Evolutionary conservation across 202 grass and related monocot species (phyloP).

Genomic region (Digitaria exilis): DNA sequence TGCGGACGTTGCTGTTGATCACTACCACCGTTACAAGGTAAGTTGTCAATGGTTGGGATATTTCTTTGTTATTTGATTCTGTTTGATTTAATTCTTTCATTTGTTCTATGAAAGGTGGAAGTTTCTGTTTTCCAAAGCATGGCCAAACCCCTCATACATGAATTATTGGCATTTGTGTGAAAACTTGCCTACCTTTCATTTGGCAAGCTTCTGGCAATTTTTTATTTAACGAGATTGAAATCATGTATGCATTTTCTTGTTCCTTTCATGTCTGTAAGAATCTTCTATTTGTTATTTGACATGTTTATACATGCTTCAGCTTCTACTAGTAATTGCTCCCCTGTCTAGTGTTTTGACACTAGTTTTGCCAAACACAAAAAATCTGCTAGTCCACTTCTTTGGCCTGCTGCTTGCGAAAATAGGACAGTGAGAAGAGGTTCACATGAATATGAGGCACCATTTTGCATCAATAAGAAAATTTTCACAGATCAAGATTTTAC

Average conservation of each 20-base stretch:
- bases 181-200: neutral
- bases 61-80: neutral
- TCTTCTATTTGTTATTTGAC: neutral
- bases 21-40: conserved; percentile 96
- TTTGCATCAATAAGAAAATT: neutral
- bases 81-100: conserved; percentile 23
- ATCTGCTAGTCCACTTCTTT: neutral
- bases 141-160: neutral
- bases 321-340: neutral
- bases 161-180: conserved; percentile 24
- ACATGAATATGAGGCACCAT: neutral
- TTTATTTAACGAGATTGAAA: neutral
- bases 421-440: neutral
- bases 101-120: conserved; percentile 7
- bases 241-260: neutral
- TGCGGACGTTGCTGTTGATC: conserved; percentile 91
- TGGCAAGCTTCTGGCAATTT: neutral
- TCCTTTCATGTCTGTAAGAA: conserved; percentile 1
- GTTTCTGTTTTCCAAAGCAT: conserved; percentile 9
- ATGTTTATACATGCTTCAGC: neutral
- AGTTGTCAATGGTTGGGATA: conserved; percentile 22
- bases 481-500: conserved; percentile 19
- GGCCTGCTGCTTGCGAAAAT: neutral
- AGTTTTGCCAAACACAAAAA: neutral
- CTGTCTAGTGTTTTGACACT: neutral